Evolutionary conservation across 306 rosid species (phyloP).

Genomic region (Trifolium repens): DNA sequence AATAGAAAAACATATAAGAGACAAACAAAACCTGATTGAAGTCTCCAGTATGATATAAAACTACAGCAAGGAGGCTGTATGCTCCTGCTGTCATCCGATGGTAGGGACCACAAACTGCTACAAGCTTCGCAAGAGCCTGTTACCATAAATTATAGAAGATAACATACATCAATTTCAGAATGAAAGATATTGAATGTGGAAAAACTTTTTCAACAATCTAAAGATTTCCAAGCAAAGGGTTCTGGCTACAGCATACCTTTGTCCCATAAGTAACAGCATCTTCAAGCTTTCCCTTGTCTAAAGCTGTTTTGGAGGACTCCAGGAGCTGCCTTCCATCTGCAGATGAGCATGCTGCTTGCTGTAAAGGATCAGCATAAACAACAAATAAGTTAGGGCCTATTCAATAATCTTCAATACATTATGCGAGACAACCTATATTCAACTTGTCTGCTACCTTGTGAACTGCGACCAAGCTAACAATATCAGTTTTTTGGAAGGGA

Average conservation of each 20-base stretch:
- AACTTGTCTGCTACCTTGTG: constrained; percentile 72
- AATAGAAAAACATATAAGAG: constrained; percentile 44
- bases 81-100: constrained; percentile 99
- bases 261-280: constrained; percentile 96
- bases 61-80: constrained; percentile 98
- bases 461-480: constrained; percentile 91
- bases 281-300: constrained; percentile 98
- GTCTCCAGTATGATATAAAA: constrained; percentile 98
- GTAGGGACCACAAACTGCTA: constrained; percentile 98
- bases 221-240: constrained; percentile 33
- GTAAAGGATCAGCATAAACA: constrained; percentile 49
- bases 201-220: constrained; percentile 24
- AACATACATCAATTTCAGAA: constrained; percentile 30
- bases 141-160: constrained; percentile 42
- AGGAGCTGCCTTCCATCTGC: constrained; percentile 99
- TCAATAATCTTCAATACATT: constrained; percentile 20
- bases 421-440: constrained; percentile 30
- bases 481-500: constrained; percentile 81
- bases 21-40: constrained; percentile 80
- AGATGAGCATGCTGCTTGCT: constrained; percentile 99
- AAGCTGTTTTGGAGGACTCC: constrained; percentile 96
- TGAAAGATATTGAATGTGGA: constrained; percentile 24
- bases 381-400: constrained; percentile 36
- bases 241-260: constrained; percentile 59
- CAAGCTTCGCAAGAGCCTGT: constrained; percentile 96